Conservation (phyloP, 148 eudicot genomes). For the Oxyria digyna region DNA sequence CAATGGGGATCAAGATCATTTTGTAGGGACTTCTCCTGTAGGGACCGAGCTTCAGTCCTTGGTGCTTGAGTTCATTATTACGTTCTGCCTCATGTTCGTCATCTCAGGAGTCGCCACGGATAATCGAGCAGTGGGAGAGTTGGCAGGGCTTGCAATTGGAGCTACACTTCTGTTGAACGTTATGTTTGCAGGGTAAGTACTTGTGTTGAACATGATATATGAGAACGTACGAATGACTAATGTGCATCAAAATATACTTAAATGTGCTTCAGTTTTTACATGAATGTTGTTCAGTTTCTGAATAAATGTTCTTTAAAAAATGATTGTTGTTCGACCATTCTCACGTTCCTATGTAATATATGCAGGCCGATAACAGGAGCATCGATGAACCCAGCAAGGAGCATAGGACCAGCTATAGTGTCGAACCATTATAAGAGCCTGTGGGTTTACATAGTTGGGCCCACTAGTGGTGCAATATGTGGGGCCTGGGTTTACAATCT, state of each 20-base stretch:
- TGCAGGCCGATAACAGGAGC: conserved; percentile 29
- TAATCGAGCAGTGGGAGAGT: conserved; percentile 44
- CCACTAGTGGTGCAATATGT: conserved; percentile 26
- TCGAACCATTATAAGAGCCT: conserved; percentile 19
- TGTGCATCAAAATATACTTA: too few relatives aligned
- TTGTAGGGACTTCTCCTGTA: conserved; percentile 29
- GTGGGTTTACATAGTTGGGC: conserved; percentile 42
- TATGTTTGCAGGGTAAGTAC: conserved; percentile 65
- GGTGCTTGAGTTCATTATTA: conserved; percentile 36
- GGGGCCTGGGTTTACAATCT: conserved; percentile 39
- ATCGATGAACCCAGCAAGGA: conserved; percentile 53
- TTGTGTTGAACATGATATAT: too few relatives aligned
- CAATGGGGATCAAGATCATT: conserved; percentile 18
- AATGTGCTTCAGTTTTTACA: too few relatives aligned
- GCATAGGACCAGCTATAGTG: conserved; percentile 41
- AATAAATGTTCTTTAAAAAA: too few relatives aligned
- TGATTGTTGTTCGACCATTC: too few relatives aligned
- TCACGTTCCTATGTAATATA: too few relatives aligned
- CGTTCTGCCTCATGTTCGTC: conserved; percentile 53
- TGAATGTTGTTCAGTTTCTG: too few relatives aligned
- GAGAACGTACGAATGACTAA: too few relatives aligned
- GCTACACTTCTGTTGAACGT: conserved; percentile 40
- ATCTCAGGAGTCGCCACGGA: conserved; percentile 42
- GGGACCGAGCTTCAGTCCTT: conserved; percentile 33
- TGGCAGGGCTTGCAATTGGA: conserved; percentile 59